Evolutionary conservation across 1,139 yeast genomes (phyloP), one percentile per base, ranked within the genome.

Genomic region (Meyerozyma athensensis): DNA sequence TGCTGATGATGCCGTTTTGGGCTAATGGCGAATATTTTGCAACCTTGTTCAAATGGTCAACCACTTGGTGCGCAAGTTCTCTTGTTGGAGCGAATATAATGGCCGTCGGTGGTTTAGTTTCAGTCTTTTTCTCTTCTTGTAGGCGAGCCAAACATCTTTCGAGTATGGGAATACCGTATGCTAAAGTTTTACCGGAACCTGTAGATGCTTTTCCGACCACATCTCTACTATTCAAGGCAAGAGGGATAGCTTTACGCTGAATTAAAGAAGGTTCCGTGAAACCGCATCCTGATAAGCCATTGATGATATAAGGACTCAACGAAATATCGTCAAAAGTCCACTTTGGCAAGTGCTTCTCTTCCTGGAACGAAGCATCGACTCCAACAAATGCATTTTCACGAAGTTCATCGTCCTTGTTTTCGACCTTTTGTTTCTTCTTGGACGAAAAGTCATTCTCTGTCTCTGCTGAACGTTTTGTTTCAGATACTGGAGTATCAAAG

Each of bases 181-280:
- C 98, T 40, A 90, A 68, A 0, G 98, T 92, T 56, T 92, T 92
- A 70, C 99, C 99, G 0, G 96, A 87, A 57, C 99, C 99, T 1
- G 99, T 94, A 7, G 95, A 83, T 8, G 98, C 98, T 54, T 92
- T 94, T 40, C 98, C 99, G 47, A 94, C 79, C 7, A 92, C 77
- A 59, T 92, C 97, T 36, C 71, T 72, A 5, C 92, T 95, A 24
- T 70, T 65, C 10, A 86, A 46, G 3, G 94, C 87, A 22, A 71
- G 56, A 1, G 97, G 96, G 38, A 92, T 81, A n/a, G 92, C 69
- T 42, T 66, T 66, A 43, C 68, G 70, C 61, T 92, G 98, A 53
- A 92, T 89, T 21, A 81, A 86, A 0, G 97, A 90, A 7, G 98
- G 97, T 23, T 67, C 62, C 2, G 49, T 53, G 58, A 84, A 92